Evolutionary conservation across 1,284 basidiomycete species (phyloP), one percentile per base, ranked within the genome.

Genomic region (Sphaerobolus stellatus): DNA sequence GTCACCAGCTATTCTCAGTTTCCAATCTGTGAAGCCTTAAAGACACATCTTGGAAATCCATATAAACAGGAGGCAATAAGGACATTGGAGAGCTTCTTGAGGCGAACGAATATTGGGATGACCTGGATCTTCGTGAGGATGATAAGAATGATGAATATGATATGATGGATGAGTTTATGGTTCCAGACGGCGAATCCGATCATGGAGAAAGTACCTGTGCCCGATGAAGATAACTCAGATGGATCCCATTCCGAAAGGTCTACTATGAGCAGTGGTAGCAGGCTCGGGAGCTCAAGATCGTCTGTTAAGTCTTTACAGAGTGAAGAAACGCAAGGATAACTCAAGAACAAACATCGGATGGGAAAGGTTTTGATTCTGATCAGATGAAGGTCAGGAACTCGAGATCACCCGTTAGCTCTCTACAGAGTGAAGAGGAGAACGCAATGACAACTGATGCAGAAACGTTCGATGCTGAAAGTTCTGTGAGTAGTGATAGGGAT

Each of bases 101-200:
- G n/a, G 46, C 46, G 6, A 48, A 28, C 27, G 46, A 48, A 31
- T 48, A 48, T 48, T 20, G 11, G n/a, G 46, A 48, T 31, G 46
- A 48, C 18, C 30, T 48, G 2, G 24, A 48, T 33, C 27, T 48
- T n/a, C n/a, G n/a, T 20, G 16, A 33, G 9, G 46, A 6, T 7
- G 25, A 33, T 29, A 28, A 30, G 6, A 31, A 48, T 46, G 24
- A 13, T 9, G 25, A 20, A 11, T n/a, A 9, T 7, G 46, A 29
- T 3, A 31, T 48, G 13, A 48, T 48, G 13, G 46, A 48, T 33
- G 46, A 48, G 6, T 7, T 6, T 5, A 24, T 20, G 14, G 16
- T n/a, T 9, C 46, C 4, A 2, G 28, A 29, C 34, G 5, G 29
- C 5, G 22, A 14, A 6, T 48, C 28, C 29, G 46, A 2, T 16